A percentile compares a stretch with the other conserved stretches of the same genome.
phyloP scores from a whole-genome alignment of 23 red algal species.

The Gracilaria vermiculophylla region DNA sequence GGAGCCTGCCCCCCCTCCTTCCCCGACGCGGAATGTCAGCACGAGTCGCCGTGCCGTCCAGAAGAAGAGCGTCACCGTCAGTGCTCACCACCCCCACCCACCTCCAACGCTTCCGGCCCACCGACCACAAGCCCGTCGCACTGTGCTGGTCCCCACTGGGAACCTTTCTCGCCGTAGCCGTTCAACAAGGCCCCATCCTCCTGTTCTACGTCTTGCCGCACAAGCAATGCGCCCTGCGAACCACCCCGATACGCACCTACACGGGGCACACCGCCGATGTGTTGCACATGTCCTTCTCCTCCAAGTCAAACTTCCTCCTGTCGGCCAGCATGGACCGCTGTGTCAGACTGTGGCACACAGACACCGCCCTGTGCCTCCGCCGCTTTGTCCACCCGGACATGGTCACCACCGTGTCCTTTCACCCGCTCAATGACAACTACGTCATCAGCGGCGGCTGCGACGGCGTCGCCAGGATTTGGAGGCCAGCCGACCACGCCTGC shows the following conservation, averaged over 20 bases:
- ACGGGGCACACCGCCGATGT: slow-evolving; percentile 65
- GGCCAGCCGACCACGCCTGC: slow-evolving; percentile 34
- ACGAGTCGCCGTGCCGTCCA: neutral
- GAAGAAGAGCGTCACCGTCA: neutral
- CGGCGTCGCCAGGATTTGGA: slow-evolving; percentile 73
- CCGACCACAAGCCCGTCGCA: neutral
- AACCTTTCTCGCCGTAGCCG: slow-evolving; percentile 23
- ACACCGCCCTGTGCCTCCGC: slow-evolving; percentile 64
- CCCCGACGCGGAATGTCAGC: no score
- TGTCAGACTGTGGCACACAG: slow-evolving; percentile 86
- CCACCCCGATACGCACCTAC: slow-evolving; percentile 29
- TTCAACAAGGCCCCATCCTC: slow-evolving; percentile 24
- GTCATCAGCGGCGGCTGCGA: slow-evolving; percentile 79
- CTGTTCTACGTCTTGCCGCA: slow-evolving; percentile 12
- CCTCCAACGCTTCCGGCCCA: neutral
- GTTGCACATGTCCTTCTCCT: slow-evolving; percentile 51
- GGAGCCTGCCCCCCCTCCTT: no score
- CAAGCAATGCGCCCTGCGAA: neutral
- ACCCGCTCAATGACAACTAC: slow-evolving; percentile 70
- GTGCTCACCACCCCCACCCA: neutral
- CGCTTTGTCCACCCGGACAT: slow-evolving; percentile 91
- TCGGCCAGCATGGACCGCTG: slow-evolving; percentile 82
- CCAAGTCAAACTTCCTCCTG: slow-evolving; percentile 59
- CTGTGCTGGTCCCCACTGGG: slow-evolving; percentile 23
- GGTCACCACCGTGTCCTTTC: slow-evolving; percentile 79